phyloP scores from a whole-genome alignment of 441 rosid species.

The Gossypium lobatum region DNA sequence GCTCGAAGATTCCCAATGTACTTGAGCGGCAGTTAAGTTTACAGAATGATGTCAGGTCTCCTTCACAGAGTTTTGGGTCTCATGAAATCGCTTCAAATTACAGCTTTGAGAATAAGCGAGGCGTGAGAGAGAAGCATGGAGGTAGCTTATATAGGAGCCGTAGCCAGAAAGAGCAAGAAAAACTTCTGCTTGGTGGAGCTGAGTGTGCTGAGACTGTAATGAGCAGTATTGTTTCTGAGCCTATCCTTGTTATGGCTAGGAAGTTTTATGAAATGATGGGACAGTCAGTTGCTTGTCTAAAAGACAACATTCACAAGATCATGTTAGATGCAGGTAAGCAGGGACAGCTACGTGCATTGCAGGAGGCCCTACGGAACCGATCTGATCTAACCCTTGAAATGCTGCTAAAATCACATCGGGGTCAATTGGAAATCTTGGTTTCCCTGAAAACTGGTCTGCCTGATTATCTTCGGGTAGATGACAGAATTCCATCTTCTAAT shows the following conservation, averaged over 20 bases:
- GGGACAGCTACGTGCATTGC: conserved; percentile 42
- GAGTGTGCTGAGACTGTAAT: conserved; percentile 64
- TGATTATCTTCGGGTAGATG: conserved; percentile 62
- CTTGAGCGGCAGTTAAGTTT: conserved; percentile 69
- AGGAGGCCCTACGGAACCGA: conserved; percentile 52
- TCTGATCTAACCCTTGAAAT: conserved; percentile 60
- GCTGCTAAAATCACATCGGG: conserved; percentile 58
- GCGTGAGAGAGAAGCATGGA: conserved; percentile 47
- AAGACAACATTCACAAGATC: conserved; percentile 67
- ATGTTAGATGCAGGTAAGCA: conserved; percentile 64
- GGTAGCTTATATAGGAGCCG: conserved; percentile 30
- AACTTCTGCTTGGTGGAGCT: conserved; percentile 50
- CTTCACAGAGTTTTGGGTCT: conserved; percentile 61
- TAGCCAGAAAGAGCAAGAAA: conserved; percentile 56
- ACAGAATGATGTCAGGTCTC: conserved; percentile 58
- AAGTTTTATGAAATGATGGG: conserved; percentile 75
- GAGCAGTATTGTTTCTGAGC: conserved; percentile 65
- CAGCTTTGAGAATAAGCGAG: conserved; percentile 57
- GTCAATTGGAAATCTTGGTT: conserved; percentile 83
- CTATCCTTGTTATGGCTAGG: conserved; percentile 68
- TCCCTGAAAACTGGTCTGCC: conserved; percentile 68
- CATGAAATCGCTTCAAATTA: conserved; percentile 52
- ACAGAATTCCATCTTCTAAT: conserved; percentile 49
- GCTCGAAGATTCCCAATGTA: conserved; percentile 51
- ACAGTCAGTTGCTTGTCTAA: conserved; percentile 49